Conservation (phyloP, 1,284 basidiomycete genomes). For the Lentinula novae-zelandiae region DNA sequence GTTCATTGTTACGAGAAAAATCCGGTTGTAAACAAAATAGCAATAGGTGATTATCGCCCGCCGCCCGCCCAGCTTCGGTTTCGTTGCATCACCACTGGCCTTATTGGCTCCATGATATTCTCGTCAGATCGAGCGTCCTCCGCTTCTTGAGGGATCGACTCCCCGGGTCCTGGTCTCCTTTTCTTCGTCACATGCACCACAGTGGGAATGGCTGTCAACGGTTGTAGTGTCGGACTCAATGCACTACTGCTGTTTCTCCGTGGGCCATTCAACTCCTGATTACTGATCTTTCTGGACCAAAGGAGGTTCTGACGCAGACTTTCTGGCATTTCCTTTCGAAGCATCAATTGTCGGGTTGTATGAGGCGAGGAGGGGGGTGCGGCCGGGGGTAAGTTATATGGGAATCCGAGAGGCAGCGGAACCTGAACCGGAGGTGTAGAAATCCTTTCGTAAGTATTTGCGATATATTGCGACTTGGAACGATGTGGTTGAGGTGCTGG, state of each 20-base stretch:
- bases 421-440: conserved; percentile 31
- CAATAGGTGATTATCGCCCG: background rate
- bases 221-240: conserved; percentile 31
- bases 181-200: conserved; percentile 36
- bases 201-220: conserved; percentile 35
- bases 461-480: conserved; percentile 15
- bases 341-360: conserved; percentile 81
- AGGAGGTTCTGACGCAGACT: conserved; percentile 78
- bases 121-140: background rate
- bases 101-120: background rate
- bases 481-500: conserved; percentile 7
- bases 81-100: conserved; percentile 7
- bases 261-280: conserved; percentile 41
- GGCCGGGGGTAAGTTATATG: conserved; percentile 70
- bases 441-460: conserved; percentile 11
- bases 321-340: conserved; percentile 83
- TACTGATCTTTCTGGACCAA: conserved; percentile 78
- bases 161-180: conserved; percentile 17
- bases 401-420: conserved; percentile 62
- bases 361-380: conserved; percentile 77
- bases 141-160: background rate
- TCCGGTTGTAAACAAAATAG: background rate
- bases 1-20: background rate
- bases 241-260: conserved; percentile 32
- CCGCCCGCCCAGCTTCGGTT: conserved; percentile 16